Conservation (phyloP, 1,139 yeast genomes). For the Kurtzmaniella quercitrusa region DNA sequence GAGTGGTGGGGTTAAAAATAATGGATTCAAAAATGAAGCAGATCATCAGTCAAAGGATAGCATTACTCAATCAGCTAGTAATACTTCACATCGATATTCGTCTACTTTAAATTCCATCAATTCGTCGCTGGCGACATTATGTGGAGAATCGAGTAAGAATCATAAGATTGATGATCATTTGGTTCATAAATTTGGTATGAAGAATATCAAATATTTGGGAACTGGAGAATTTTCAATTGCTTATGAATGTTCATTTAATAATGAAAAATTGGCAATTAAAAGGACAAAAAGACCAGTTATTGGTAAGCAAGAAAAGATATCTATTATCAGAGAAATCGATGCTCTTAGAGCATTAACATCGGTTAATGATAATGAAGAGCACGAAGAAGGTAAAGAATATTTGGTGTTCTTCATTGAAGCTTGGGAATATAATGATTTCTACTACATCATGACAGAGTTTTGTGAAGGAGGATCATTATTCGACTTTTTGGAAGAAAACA, state of each 20-base stretch:
- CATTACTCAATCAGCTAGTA: slow-evolving; percentile 1
- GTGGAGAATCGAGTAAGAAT: slow-evolving; percentile 3
- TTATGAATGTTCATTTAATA: slow-evolving; percentile 66
- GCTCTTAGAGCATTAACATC: slow-evolving; percentile 40
- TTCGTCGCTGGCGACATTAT: slow-evolving; percentile 12
- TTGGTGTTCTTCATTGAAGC: slow-evolving; percentile 77
- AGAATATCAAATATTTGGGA: slow-evolving; percentile 67
- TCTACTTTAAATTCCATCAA: slow-evolving; percentile 9
- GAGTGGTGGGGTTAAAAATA: not conserved
- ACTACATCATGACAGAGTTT: slow-evolving; percentile 90
- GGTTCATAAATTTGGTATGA: slow-evolving; percentile 58
- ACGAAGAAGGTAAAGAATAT: slow-evolving; percentile 73
- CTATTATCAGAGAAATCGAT: slow-evolving; percentile 38
- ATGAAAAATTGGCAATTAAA: slow-evolving; percentile 78
- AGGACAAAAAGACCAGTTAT: slow-evolving; percentile 57
- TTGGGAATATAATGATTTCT: slow-evolving; percentile 74
- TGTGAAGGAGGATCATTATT: slow-evolving; percentile 94
- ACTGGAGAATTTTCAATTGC: slow-evolving; percentile 88
- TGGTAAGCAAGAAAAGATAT: slow-evolving; percentile 37
- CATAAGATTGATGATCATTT: slow-evolving; percentile 53
- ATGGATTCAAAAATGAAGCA: not conserved
- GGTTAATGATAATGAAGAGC: slow-evolving; percentile 48
- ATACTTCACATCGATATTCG: slow-evolving; percentile 4
- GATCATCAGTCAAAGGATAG: not conserved
- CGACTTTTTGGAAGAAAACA: slow-evolving; percentile 69